A percentile compares a stretch with the other conserved stretches of the same genome.
These are phyloP conservation scores for Anthracocystis setariae DNA, from an alignment of 1,284 basidiomycete species.

Conservation along the genomic window DNA sequence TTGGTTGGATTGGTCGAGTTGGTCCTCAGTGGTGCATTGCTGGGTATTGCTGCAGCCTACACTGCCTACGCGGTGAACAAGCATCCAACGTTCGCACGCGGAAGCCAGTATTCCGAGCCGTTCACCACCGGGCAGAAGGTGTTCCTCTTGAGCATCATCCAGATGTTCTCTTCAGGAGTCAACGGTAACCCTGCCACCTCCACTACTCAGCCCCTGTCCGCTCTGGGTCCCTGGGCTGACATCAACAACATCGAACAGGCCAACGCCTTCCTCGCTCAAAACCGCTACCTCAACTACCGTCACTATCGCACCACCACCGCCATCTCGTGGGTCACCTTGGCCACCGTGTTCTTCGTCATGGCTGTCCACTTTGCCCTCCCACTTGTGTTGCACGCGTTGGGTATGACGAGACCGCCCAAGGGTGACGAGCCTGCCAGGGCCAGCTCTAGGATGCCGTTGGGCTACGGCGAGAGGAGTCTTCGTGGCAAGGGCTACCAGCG, in stretches of 20 bases:
- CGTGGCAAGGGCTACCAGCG: slow-evolving; percentile 13
- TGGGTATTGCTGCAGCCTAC: slow-evolving; percentile 47
- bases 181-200: slow-evolving; percentile 24
- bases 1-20: slow-evolving; percentile 49
- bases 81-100: slow-evolving; percentile 29
- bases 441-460: slow-evolving; percentile 8
- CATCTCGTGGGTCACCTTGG: slow-evolving; percentile 53
- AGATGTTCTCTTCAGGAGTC: slow-evolving; percentile 28
- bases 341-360: slow-evolving; percentile 56
- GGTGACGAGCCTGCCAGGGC: slow-evolving; percentile 12
- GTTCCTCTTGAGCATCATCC: slow-evolving; percentile 40
- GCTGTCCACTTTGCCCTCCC: slow-evolving; percentile 60
- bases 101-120: slow-evolving; percentile 41
- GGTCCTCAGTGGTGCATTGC: slow-evolving; percentile 40
- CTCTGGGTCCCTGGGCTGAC: slow-evolving; percentile 33
- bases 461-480: slow-evolving; percentile 32
- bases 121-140: slow-evolving; percentile 35
- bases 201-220: slow-evolving; percentile 22
- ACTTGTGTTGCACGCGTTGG: slow-evolving; percentile 43
- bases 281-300: slow-evolving; percentile 50
- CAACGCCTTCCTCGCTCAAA: slow-evolving; percentile 40
- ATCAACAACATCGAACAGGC: slow-evolving; percentile 39
- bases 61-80: slow-evolving; percentile 49
- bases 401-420: slow-evolving; percentile 50
- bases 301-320: slow-evolving; percentile 49